Base-by-base conservation (phyloP, 352 stramenopile genomes). In the Pythium aquatile region DNA sequence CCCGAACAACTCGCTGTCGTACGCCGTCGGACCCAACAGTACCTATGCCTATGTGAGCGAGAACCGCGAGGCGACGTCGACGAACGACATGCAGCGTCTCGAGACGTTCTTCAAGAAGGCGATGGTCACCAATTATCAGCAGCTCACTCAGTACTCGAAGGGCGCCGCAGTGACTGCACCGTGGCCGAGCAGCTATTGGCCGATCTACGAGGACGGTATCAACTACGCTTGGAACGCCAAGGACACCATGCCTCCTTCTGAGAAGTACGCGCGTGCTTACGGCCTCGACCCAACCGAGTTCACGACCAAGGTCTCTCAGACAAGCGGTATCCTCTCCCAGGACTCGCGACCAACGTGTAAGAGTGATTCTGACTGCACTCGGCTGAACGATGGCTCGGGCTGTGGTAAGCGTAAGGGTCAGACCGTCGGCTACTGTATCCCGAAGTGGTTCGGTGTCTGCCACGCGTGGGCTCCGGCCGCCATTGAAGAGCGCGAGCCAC, bases 251-350 rank as follows among this genome's bases (percentile, higher is more conserved):
- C 44, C 56, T 13, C 37, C 63, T 1, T 42, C 63, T 3, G 60
- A 64, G 24, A 73, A 73, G 55, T 73, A 70, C 56, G 66, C 66
- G n/a, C 37, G 46, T n/a, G 66, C 60, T 2, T 66, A 64, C 44
- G 61, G 61, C 2, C 52, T 63, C n/a, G 46, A 69, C 61, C 33
- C 47, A 0, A 58, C 47, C 6, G 37, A 9, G 16, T 65, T 73
- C 47, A 70, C 40, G 20, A 55, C 55, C 20, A 61, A 61, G 46
- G 28, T 73, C 13, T 73, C 66, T 8, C 11, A 55, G 40, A 48
- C 32, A 8, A 70, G 57, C 30, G 63, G 63, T 17, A 48, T 70
- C 26, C 30, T 61, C 28, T 65, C 63, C 4, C 46, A 60, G 49
- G 33, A n/a, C 10, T 39, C 35, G 7, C 56, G 56, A 20, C 35